Evolutionary conservation across 805 yeast genomes (phyloP), one percentile per base, ranked within the genome.

Genomic region (Soucietia sequanensis): DNA sequence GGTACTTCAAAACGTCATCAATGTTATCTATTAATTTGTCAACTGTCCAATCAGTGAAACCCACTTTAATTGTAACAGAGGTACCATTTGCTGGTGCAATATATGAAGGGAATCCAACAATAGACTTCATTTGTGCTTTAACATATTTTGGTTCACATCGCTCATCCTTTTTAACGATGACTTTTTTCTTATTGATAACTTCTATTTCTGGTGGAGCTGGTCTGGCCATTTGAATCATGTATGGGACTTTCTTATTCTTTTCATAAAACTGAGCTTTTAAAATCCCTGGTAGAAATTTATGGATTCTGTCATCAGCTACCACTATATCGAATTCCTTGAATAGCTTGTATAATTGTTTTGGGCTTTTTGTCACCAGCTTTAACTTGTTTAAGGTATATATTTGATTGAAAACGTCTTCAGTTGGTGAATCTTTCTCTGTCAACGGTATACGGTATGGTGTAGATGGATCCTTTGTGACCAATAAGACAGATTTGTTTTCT

Each of bases 391-490:
- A 63, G 10, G 87, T 72, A 13, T 78, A 62, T 16, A 86, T 76
- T 19, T 78, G 78, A 28, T 73, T 72, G 54, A 85, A 83, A 12
- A 57, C 52, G 38, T 81, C 84, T 34, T 79, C 77, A 0, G 89
- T 80, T 2, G 74, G 68, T 1, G 78, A 64, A 12, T 68, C 76
- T 38, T 71, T 70, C 19, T 59, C 62, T 5, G 68, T 63, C 4
- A 84, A 53, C 4, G 70, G 66, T 8, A 64, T 65, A 23, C 79
- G 65, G 47, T 78, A 84, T 5, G 69, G 65, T 4, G 74, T 64
- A 4, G 81, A 75, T 1, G 91, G 90, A 50, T 86, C 93, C 43
- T 82, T 84, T 6, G 91, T 82, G 10, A 87, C 70, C 13, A 87
- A 63, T 4, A 84, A 52, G 4, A 84, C 70, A 15, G 77, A 62